phyloP scores from a whole-genome alignment of 805 yeast genomes.

The Metschnikowia kunwiensis region DNA sequence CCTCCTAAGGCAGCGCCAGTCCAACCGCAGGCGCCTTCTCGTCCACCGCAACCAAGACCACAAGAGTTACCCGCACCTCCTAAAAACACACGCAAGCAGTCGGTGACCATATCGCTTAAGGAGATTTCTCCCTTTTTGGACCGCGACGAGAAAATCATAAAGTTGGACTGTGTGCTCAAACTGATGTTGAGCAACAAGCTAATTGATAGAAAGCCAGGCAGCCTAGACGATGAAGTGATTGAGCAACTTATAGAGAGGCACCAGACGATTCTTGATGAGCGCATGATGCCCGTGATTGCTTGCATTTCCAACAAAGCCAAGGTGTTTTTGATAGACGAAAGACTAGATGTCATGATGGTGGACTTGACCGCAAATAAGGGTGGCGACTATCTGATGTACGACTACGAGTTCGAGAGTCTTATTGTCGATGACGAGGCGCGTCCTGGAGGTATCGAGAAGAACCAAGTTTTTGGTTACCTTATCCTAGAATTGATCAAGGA shows the following conservation, averaged over 20 bases:
- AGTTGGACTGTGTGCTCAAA: slow-evolving; percentile 38
- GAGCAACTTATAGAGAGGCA: slow-evolving; percentile 30
- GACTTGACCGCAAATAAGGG: slow-evolving; percentile 42
- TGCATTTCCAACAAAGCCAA: slow-evolving; percentile 40
- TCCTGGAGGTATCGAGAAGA: slow-evolving; percentile 20
- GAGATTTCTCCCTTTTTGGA: slow-evolving; percentile 33
- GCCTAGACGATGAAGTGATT: slow-evolving; percentile 27
- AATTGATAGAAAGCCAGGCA: slow-evolving; percentile 20
- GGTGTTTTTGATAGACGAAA: slow-evolving; percentile 38
- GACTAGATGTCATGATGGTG: slow-evolving; percentile 28
- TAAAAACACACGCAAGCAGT: not conserved
- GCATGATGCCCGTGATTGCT: slow-evolving; percentile 33
- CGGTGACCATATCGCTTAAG: slow-evolving; percentile 25
- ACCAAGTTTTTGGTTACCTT: slow-evolving; percentile 56
- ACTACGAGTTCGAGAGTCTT: slow-evolving; percentile 60
- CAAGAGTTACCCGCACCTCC: not conserved
- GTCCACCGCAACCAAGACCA: too few species aligned
- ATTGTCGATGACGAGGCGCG: slow-evolving; percentile 14
- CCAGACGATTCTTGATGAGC: slow-evolving; percentile 18
- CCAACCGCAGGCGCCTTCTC: too few species aligned
- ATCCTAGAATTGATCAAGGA: slow-evolving; percentile 59
- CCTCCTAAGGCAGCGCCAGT: too few species aligned
- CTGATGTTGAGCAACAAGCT: slow-evolving; percentile 31
- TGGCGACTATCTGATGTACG: slow-evolving; percentile 63
- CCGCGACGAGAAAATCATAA: slow-evolving; percentile 38